Conservation (phyloP, 495 filamentous ascomycete species). For the Saxophila tyrrhenica region DNA sequence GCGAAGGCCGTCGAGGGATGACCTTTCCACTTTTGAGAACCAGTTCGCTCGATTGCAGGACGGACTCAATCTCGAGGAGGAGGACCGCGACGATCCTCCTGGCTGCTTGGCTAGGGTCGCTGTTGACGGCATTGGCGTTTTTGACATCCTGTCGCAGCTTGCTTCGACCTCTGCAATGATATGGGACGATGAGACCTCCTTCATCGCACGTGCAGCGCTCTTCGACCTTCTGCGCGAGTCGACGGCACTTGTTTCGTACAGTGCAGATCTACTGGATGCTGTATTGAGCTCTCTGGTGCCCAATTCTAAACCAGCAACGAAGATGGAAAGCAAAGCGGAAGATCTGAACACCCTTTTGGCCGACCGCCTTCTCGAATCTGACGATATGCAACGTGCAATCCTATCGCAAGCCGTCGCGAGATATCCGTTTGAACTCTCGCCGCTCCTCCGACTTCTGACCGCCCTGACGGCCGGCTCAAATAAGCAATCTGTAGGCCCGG, state of each 20-base stretch:
- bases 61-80: not conserved
- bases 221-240: conserved; percentile 54
- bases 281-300: conserved; percentile 49
- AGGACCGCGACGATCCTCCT: conserved; percentile 8
- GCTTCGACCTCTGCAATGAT: conserved; percentile 1
- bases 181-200: conserved; percentile 1
- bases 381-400: conserved; percentile 40
- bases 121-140: conserved; percentile 11
- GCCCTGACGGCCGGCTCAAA: not conserved
- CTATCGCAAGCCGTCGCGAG: conserved; percentile 45
- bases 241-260: conserved; percentile 50
- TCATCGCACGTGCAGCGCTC: conserved; percentile 46
- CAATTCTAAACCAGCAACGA: conserved; percentile 10
- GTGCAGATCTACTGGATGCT: conserved; percentile 50
- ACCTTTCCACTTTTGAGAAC: conserved; percentile 1
- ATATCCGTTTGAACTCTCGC: conserved; percentile 79
- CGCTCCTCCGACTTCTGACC: conserved; percentile 58
- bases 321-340: not conserved
- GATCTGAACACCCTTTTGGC: conserved; percentile 27
- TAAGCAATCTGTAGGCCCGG: conserved; percentile 11
- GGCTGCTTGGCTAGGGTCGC: not conserved
- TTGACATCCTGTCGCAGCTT: not conserved
- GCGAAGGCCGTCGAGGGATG: conserved; percentile 2
- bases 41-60: not conserved
- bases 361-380: conserved; percentile 41